Percentiles rank a stretch among this genome's conserved stretches.
Conservation (phyloP, 1,139 yeast genomes). For the Zygosaccharomyces sapae region DNA sequence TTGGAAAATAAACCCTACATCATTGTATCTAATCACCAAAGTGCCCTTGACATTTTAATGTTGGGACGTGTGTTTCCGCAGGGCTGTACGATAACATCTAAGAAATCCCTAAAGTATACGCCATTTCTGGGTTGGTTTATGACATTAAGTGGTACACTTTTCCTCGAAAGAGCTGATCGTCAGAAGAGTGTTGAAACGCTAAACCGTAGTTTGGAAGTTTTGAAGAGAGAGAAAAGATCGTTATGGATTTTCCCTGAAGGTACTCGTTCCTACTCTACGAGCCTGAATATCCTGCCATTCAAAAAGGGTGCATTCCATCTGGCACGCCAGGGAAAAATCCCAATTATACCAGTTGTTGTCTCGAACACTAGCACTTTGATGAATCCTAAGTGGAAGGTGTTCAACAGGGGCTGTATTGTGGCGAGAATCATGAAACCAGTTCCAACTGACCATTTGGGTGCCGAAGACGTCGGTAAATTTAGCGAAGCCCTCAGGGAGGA, state of each 20-base stretch:
- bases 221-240: constrained; percentile 61
- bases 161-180: constrained; percentile 79
- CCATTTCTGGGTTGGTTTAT: constrained; percentile 98
- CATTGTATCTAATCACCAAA: constrained; percentile 85
- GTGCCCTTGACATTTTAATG: constrained; percentile 75
- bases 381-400: constrained; percentile 52
- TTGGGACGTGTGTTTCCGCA: constrained; percentile 82
- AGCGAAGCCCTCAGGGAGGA: constrained; percentile 40
- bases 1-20: constrained; percentile 68
- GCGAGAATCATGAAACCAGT: constrained; percentile 68
- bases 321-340: constrained; percentile 88
- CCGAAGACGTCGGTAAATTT: constrained; percentile 56
- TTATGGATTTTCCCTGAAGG: constrained; percentile 94
- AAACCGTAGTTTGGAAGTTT: constrained; percentile 57
- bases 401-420: constrained; percentile 62
- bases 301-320: constrained; percentile 98
- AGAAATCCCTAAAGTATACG: constrained; percentile 71
- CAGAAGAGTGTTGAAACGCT: constrained; percentile 71
- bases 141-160: constrained; percentile 85
- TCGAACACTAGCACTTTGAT: constrained; percentile 77
- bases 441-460: constrained; percentile 52
- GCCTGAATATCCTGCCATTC: constrained; percentile 73
- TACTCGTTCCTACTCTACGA: constrained; percentile 73
- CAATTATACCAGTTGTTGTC: constrained; percentile 82
- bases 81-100: constrained; percentile 90